A percentile compares a stretch with the other conserved stretches of the same genome.
phyloP scores from a whole-genome alignment of 148 eudicot genomes.

The Cornus kousa region DNA sequence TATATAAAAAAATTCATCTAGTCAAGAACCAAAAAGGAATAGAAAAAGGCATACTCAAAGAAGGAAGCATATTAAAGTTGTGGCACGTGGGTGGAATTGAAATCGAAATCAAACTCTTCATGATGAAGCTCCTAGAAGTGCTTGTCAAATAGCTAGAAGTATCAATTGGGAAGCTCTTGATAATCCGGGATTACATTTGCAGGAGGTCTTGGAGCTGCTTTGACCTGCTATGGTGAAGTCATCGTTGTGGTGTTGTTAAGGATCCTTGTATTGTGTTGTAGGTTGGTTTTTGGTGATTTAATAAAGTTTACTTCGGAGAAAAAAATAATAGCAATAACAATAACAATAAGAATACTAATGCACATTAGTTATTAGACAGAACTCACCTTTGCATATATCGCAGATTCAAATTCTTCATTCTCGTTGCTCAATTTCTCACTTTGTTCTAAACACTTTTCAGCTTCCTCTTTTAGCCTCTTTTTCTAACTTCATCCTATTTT shows the following conservation, averaged over 20 bases:
- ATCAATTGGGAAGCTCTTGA: background rate
- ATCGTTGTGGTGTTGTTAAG: no score
- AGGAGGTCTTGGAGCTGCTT: no score
- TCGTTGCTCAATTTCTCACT: slow-evolving; percentile 71
- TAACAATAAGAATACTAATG: background rate
- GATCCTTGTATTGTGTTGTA: no score
- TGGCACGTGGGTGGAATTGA: no score
- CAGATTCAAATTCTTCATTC: slow-evolving; percentile 72
- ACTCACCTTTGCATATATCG: slow-evolving; percentile 70
- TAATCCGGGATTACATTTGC: no score
- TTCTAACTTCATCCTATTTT: slow-evolving; percentile 77
- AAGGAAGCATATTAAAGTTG: no score
- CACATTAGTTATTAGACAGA: background rate
- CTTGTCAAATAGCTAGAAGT: no score
- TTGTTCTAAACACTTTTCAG: slow-evolving; percentile 72
- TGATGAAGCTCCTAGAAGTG: no score
- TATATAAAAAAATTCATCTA: background rate
- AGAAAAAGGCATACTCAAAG: background rate
- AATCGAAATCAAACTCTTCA: no score
- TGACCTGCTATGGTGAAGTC: no score
- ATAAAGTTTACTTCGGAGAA: background rate
- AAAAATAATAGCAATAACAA: background rate
- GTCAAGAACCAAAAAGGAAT: background rate
- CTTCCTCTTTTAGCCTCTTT: slow-evolving; percentile 69
- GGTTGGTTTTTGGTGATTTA: no score